Conservation (phyloP, 805 yeast species). For the Schwanniomyces occidentalis region DNA sequence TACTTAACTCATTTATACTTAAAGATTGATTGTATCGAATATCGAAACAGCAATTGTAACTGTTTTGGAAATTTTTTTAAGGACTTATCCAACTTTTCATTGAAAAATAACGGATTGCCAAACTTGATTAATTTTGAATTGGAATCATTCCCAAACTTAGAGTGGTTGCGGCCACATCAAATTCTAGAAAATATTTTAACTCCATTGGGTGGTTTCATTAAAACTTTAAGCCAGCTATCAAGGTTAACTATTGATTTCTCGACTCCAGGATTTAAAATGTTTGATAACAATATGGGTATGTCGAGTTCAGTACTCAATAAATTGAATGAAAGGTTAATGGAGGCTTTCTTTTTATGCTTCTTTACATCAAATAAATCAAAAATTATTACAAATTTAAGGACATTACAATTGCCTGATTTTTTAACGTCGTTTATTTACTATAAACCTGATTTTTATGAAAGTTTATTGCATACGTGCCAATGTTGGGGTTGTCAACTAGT, state of each 20-base stretch:
- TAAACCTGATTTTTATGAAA: slow-evolving; percentile 34
- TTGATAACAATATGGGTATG: slow-evolving; percentile 30
- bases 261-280: slow-evolving; percentile 39
- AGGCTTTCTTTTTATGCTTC: slow-evolving; percentile 33
- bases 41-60: slow-evolving; percentile 19
- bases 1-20: slow-evolving; percentile 23
- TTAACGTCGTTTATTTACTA: slow-evolving; percentile 38
- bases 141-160: slow-evolving; percentile 31
- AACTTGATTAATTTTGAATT: slow-evolving; percentile 28
- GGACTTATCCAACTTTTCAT: slow-evolving; percentile 23
- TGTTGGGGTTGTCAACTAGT: slow-evolving; percentile 37
- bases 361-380: slow-evolving; percentile 11
- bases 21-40: slow-evolving; percentile 32
- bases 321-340: slow-evolving; percentile 34
- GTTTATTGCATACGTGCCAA: slow-evolving; percentile 35
- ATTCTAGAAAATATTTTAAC: slow-evolving; percentile 27
- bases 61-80: slow-evolving; percentile 30
- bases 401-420: slow-evolving; percentile 34
- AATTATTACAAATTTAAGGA: slow-evolving; percentile 16
- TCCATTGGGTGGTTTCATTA: slow-evolving; percentile 32
- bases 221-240: slow-evolving; percentile 21
- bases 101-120: slow-evolving; percentile 27
- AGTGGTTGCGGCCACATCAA: slow-evolving; percentile 38
- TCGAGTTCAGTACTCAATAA: slow-evolving; percentile 29
- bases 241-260: slow-evolving; percentile 31